phyloP scores from a whole-genome alignment of 2,329 filamentous ascomycete species.

The Sarocladium oryzae region DNA sequence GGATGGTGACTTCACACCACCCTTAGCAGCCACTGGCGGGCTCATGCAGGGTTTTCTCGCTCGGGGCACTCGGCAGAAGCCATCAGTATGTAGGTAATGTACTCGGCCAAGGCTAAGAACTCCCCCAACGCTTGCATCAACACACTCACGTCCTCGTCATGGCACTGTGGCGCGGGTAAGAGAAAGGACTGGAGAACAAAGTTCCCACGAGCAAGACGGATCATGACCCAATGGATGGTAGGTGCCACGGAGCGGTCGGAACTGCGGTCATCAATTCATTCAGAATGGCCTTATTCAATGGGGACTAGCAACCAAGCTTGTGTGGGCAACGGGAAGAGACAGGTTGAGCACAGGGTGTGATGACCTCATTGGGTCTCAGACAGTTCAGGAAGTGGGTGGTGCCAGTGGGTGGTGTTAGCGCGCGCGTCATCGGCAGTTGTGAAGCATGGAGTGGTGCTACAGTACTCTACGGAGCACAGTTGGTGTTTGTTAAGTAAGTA shows the following conservation, averaged over 20 bases:
- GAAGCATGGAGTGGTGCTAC: no score
- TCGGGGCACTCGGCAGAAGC: constrained; percentile 1
- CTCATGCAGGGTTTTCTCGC: neutral
- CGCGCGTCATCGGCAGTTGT: constrained; percentile 1
- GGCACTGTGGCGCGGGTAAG: no score
- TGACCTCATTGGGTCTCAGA: constrained; percentile 10
- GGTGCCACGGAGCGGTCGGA: neutral
- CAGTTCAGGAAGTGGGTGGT: no score
- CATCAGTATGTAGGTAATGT: neutral
- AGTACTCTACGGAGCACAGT: no score
- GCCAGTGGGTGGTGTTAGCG: neutral
- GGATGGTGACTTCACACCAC: neutral
- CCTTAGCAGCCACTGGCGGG: no score
- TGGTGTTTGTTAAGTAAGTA: no score
- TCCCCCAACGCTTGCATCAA: no score
- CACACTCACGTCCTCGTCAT: no score
- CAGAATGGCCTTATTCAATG: no score
- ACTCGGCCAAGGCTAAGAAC: neutral
- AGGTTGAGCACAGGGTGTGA: neutral
- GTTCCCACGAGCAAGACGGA: neutral
- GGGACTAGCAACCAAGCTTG: no score
- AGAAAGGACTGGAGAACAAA: constrained; percentile 1
- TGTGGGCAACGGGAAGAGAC: no score
- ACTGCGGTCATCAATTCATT: neutral
- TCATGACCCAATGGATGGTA: constrained; percentile 1